These are phyloP conservation scores for Verticillium nonalfalfae DNA, from an alignment of 2,329 filamentous ascomycete genomes.

Conservation along the genomic window DNA sequence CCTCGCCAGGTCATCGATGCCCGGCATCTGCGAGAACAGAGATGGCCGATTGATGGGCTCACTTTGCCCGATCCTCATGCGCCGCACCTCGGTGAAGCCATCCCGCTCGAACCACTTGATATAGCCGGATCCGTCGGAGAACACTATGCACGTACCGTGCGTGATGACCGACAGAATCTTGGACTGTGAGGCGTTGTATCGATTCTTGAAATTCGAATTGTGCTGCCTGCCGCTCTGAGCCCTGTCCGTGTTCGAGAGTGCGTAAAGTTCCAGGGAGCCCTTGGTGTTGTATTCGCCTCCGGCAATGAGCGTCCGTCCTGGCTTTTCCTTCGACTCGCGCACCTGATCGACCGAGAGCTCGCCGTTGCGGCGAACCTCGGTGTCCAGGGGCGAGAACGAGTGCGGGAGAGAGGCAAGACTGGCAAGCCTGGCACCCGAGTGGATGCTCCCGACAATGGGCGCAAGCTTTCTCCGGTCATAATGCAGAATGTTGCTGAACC, in stretches of 20 bases:
- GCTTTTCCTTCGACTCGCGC: constrained; percentile 42
- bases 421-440: constrained; percentile 77
- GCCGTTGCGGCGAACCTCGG: constrained; percentile 49
- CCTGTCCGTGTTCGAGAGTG: constrained; percentile 34
- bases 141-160: constrained; percentile 77
- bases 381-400: constrained; percentile 56
- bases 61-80: constrained; percentile 49
- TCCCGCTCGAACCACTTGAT: constrained; percentile 91
- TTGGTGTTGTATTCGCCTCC: constrained; percentile 89
- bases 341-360: constrained; percentile 50
- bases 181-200: constrained; percentile 73
- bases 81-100: constrained; percentile 55
- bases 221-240: constrained; percentile 25
- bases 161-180: constrained; percentile 76
- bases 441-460: constrained; percentile 41
- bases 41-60: constrained; percentile 38
- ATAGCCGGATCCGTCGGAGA: constrained; percentile 76
- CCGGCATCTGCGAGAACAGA: constrained; percentile 45
- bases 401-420: constrained; percentile 65
- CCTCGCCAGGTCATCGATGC: constrained; percentile 66
- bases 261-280: constrained; percentile 84
- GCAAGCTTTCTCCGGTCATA: constrained; percentile 88
- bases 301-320: constrained; percentile 65
- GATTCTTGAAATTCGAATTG: constrained; percentile 61
- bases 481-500: constrained; percentile 81